Evolutionary conservation across 1,284 basidiomycete genomes (phyloP).

Genomic region (Mycosarcoma mackinlayi): DNA sequence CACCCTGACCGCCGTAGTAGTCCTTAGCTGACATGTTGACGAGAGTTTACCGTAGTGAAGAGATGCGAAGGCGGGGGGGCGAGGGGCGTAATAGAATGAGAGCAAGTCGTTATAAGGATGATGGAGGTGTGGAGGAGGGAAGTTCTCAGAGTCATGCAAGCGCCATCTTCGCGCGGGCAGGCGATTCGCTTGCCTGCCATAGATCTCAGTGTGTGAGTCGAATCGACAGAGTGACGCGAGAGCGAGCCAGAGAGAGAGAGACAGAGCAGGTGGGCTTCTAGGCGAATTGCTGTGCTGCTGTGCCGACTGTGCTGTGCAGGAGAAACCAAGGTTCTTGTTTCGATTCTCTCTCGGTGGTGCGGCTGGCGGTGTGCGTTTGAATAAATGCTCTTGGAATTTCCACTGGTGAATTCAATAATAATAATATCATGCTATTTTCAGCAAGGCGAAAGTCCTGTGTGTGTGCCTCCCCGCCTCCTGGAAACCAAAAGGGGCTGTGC

Average conservation of each 20-base stretch:
- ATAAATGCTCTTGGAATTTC: no score
- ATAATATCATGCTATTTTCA: no score
- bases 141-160: not conserved
- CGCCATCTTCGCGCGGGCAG: no score
- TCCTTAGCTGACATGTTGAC: slow-evolving; percentile 52
- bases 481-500: no score
- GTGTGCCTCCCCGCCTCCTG: no score
- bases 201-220: no score
- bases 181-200: not conserved
- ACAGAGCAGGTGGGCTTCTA: no score
- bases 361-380: no score
- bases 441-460: no score
- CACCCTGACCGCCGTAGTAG: slow-evolving; percentile 50
- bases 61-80: not conserved
- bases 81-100: not conserved
- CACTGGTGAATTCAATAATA: no score
- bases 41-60: not conserved
- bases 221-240: no score
- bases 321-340: not conserved
- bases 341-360: not conserved
- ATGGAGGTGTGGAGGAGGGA: slow-evolving; percentile 9
- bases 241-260: not conserved
- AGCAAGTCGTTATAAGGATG: slow-evolving; percentile 3
- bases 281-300: not conserved
- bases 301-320: no score